Evolutionary conservation across 2,329 filamentous ascomycete species (phyloP).

Genomic region (Colletotrichum nymphaeae): DNA sequence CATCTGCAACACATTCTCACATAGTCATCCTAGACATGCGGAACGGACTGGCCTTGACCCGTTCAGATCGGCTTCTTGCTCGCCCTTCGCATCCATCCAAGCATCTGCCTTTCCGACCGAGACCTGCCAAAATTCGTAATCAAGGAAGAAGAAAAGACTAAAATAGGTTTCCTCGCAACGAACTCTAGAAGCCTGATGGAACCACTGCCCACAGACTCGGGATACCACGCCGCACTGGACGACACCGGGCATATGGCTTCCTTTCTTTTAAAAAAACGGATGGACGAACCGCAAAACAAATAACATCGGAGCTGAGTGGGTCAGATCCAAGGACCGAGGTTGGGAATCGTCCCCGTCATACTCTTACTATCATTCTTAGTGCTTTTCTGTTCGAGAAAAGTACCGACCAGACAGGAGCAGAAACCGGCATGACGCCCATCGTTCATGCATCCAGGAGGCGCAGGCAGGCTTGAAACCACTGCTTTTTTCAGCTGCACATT

Average conservation of each 20-base stretch:
- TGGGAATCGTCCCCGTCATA: neutral
- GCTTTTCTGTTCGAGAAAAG: conserved; percentile 6
- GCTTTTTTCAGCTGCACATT: conserved; percentile 3
- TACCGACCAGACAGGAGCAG: conserved; percentile 8
- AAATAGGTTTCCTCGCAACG: conserved; percentile 17
- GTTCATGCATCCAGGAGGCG: conserved; percentile 28
- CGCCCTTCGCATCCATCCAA: neutral
- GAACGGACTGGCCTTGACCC: neutral
- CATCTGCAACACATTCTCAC: conserved; percentile 17
- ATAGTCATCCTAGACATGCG: conserved; percentile 20
- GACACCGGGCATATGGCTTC: conserved; percentile 13
- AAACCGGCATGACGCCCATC: conserved; percentile 26
- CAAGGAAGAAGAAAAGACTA: neutral
- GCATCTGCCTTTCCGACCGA: conserved; percentile 20
- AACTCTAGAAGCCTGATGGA: conserved; percentile 20
- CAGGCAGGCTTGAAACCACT: conserved; percentile 31
- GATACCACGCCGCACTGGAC: conserved; percentile 19
- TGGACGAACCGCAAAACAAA: conserved; percentile 17
- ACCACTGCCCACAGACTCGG: conserved; percentile 6
- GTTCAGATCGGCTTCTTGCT: neutral
- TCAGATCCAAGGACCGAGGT: neutral
- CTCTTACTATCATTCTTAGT: neutral
- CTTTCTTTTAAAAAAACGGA: conserved; percentile 26
- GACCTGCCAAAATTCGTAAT: conserved; percentile 8
- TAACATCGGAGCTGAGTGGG: neutral